These are phyloP conservation scores for Spizellomyces sp. DNA, from an alignment of 192 early-diverging fungal genomes.

Conservation along the genomic window DNA sequence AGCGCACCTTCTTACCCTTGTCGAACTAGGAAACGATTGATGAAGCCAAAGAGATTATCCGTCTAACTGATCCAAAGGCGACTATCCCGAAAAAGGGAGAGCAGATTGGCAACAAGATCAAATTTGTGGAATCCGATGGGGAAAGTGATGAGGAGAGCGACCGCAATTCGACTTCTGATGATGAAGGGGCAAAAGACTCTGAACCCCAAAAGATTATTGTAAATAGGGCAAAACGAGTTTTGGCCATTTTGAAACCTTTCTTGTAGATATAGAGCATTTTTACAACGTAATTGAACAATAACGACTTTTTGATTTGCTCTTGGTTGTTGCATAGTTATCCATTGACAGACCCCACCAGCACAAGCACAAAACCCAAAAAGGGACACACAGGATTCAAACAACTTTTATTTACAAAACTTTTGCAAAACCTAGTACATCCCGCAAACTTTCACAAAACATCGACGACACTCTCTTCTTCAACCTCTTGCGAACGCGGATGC, in stretches of 20 bases:
- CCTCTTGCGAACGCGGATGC: no score
- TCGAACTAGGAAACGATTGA: slow-evolving; percentile 28
- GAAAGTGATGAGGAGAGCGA: slow-evolving; percentile 9
- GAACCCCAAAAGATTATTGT: background rate
- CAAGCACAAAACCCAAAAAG: no score
- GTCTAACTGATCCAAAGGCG: slow-evolving; percentile 2
- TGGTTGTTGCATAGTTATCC: no score
- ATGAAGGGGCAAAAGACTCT: background rate
- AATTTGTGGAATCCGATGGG: slow-evolving; percentile 12
- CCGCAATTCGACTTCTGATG: background rate
- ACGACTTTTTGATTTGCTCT: no score
- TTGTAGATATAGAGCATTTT: background rate
- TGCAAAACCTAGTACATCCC: no score
- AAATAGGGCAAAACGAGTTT: background rate
- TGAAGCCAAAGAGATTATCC: slow-evolving; percentile 33
- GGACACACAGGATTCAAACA: no score
- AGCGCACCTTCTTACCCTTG: background rate
- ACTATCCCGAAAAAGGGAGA: slow-evolving; percentile 1
- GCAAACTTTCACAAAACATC: no score
- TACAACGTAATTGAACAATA: no score
- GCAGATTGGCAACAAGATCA: slow-evolving; percentile 21
- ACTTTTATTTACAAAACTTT: no score
- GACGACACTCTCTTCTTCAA: no score
- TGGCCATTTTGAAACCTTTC: slow-evolving; percentile 2
- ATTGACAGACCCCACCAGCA: no score